Conservation (phyloP, 139 green algal species). For the Eudorina sp. region DNA sequence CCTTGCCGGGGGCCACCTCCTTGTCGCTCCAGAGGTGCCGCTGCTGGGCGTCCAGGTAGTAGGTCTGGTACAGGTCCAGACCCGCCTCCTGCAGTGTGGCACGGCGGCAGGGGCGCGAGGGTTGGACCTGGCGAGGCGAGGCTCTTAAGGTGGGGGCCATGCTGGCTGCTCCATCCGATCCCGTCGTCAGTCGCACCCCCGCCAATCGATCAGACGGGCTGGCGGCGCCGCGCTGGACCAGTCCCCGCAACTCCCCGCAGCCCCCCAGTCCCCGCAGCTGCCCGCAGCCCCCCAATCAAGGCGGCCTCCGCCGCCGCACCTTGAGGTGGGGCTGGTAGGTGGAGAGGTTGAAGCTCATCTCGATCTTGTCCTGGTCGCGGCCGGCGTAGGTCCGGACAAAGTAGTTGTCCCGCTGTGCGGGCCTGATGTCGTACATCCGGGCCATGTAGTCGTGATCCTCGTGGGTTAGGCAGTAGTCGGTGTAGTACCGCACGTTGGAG, state of each 20-base stretch:
- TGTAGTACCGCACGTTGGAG: conserved; percentile 75
- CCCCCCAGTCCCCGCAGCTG: background rate
- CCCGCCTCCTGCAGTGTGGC: conserved; percentile 15
- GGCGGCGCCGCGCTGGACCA: no score
- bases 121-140: no score
- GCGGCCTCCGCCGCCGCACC: background rate
- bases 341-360: conserved; percentile 85
- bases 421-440: conserved; percentile 69
- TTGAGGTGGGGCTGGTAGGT: conserved; percentile 79
- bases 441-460: conserved; percentile 79
- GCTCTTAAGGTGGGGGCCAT: no score
- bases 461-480: conserved; percentile 81
- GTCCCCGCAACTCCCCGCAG: no score
- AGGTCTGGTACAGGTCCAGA: conserved; percentile 76
- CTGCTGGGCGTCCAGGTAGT: conserved; percentile 71
- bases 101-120: no score
- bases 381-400: conserved; percentile 76
- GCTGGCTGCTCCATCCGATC: no score
- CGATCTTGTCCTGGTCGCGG: conserved; percentile 64
- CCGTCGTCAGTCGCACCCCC: no score
- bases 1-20: conserved; percentile 51
- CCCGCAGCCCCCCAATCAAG: background rate
- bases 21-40: conserved; percentile 67
- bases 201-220: no score
- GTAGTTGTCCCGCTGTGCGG: conserved; percentile 79